Base-by-base conservation (phyloP, 2,329 filamentous ascomycete species). In the Exophiala viscosa region DNA sequence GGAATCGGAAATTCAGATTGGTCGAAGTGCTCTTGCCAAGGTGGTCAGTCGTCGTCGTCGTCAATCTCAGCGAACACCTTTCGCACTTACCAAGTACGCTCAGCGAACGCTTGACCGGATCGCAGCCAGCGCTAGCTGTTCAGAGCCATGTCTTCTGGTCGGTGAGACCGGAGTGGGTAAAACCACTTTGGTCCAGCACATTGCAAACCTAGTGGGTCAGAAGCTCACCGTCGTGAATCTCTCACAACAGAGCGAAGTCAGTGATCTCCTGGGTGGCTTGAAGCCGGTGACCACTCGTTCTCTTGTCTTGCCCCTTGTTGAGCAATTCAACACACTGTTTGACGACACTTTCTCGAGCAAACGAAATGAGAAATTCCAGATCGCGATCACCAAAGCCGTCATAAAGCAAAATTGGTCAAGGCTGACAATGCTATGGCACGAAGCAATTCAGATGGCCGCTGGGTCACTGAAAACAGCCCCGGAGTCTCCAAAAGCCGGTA, bases 111-210 rank as follows among this genome's bases (percentile, higher is more conserved):
- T 99, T 45, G 95, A 99, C 67, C 89, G 95, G 67, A 87, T 97
- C 50, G 84, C 88, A 1, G 85, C 89, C 34, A 87, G 90, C 1
- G 83, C 96, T 5, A 84, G 87, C 57, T 82, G 90, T 63, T 81
- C 83, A n/a, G 93, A 99, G 65, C 90, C 95, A 3, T 82, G 96
- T 1, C 74, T 99, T 14, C 82, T 99, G 23, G 93, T 99, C n/a
- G 93, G 93, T 66, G 93, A 99, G 73, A 99, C 93, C 6, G 93
- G 93, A 75, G 96, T 96, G 45, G 93, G 93, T 64, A 99, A 99
- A 72, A 99, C 93, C 0, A 96, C 93, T 0, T 88, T 93, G 20
- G 86, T 99, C 11, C 93, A 99, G 68, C 90, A 96, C 66, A 76
- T 99, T 50, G 90, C 93, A 0, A 85, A 87, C 52, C 81, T 86